A percentile compares a stretch with the other conserved stretches of the same genome.
These are phyloP conservation scores for Rhodotorula sp. DNA, from an alignment of 1,284 basidiomycete genomes.

Conservation along the genomic window DNA sequence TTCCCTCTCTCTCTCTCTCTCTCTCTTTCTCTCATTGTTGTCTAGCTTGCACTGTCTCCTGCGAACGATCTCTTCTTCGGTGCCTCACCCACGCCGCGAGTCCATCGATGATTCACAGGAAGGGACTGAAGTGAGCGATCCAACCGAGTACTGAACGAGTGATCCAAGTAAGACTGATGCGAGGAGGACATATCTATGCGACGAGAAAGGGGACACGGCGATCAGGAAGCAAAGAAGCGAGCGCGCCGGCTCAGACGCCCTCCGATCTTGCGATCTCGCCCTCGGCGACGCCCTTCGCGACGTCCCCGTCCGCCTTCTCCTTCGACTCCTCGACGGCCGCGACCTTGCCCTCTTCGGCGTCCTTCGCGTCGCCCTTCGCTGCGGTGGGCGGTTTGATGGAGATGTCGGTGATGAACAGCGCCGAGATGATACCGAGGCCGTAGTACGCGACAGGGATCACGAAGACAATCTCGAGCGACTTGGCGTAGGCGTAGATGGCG, in stretches of 20 bases:
- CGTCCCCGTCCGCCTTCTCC: conserved; percentile 7
- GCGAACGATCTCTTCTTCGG: too few species aligned
- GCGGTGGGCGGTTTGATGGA: conserved; percentile 25
- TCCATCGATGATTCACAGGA: not conserved
- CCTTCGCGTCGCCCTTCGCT: conserved; percentile 5
- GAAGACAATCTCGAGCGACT: conserved; percentile 21
- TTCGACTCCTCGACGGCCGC: not conserved
- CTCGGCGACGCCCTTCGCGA: conserved; percentile 5
- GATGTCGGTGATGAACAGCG: conserved; percentile 35
- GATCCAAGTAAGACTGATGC: too few species aligned
- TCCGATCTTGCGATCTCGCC: conserved; percentile 16
- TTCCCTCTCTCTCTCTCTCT: too few species aligned
- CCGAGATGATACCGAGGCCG: conserved; percentile 3
- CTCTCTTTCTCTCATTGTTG: too few species aligned
- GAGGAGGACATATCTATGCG: not conserved
- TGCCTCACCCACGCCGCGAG: too few species aligned
- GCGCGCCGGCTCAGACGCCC: conserved; percentile 5
- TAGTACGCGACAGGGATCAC: conserved; percentile 26
- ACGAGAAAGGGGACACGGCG: not conserved
- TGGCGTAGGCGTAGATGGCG: conserved; percentile 32
- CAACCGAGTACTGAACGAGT: too few species aligned
- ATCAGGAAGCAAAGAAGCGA: not conserved
- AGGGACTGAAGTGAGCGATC: not conserved
- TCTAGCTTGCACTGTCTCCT: too few species aligned
- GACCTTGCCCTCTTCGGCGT: not conserved